Evolutionary conservation across 2,329 filamentous ascomycete species (phyloP).

Genomic region (Neonectria sp.): DNA sequence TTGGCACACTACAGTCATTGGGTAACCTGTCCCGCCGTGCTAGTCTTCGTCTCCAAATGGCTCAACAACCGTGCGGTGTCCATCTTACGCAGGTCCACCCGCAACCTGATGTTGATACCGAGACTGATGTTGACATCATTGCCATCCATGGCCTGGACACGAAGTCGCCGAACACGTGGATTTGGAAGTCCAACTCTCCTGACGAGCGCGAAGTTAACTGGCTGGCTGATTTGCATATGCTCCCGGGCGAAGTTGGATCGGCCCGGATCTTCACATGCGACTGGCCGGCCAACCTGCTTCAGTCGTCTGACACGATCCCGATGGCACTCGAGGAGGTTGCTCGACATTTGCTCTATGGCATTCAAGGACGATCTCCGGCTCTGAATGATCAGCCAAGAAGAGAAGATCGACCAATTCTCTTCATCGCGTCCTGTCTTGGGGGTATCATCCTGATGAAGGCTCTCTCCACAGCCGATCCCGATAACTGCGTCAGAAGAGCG

Average conservation of each 20-base stretch:
- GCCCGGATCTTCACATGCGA: constrained; percentile 4
- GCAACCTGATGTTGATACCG: no score
- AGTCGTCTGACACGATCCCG: not conserved
- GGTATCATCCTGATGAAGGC: constrained; percentile 8
- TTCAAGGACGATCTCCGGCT: not conserved
- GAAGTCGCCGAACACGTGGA: not conserved
- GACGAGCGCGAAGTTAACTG: not conserved
- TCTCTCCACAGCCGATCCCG: not conserved
- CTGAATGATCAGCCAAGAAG: no score
- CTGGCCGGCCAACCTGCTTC: constrained; percentile 1
- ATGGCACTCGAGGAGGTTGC: not conserved
- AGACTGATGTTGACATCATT: not conserved
- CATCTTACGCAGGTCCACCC: no score
- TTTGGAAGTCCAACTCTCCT: not conserved
- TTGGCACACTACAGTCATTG: no score
- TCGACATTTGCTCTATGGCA: not conserved
- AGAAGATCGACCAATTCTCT: constrained; percentile 1
- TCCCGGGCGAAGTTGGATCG: not conserved
- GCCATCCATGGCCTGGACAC: not conserved
- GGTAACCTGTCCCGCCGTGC: no score
- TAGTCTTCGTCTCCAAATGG: no score
- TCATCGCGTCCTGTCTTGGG: constrained; percentile 1
- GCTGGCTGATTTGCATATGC: not conserved
- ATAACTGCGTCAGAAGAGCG: not conserved
- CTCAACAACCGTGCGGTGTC: no score